phyloP scores from a whole-genome alignment of 495 filamentous ascomycete species.

The Xylaria curta region DNA sequence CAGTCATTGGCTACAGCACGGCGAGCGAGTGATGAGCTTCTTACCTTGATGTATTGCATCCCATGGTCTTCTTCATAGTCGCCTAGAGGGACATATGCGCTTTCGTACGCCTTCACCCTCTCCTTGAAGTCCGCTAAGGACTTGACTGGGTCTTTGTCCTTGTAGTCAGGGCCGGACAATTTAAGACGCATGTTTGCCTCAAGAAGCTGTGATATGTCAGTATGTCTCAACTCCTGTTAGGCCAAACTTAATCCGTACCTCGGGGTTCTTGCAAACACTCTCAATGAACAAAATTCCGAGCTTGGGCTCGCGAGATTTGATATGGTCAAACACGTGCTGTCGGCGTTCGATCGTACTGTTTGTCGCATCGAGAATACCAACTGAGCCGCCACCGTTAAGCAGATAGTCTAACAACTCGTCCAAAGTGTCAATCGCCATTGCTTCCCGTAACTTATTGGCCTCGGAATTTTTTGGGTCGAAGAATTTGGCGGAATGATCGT shows the following conservation, averaged over 20 bases:
- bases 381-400: conserved; percentile 77
- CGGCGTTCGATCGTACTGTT: conserved; percentile 91
- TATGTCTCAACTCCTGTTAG: neutral
- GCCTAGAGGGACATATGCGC: conserved; percentile 88
- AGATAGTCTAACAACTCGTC: conserved; percentile 92
- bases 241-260: conserved; percentile 47
- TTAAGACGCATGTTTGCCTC: conserved; percentile 98
- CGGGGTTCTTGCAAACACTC: conserved; percentile 84
- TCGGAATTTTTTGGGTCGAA: conserved; percentile 90
- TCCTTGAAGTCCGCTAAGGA: conserved; percentile 91
- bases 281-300: conserved; percentile 93
- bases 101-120: conserved; percentile 90
- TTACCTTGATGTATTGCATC: conserved; percentile 85
- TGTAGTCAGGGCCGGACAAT: conserved; percentile 96
- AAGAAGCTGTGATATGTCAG: conserved; percentile 59
- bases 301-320: conserved; percentile 82
- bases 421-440: conserved; percentile 88
- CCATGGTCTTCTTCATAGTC: conserved; percentile 87
- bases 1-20: neutral
- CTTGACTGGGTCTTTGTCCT: conserved; percentile 82
- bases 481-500: conserved; percentile 87
- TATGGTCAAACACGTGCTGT: conserved; percentile 80
- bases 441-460: conserved; percentile 84
- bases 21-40: neutral
- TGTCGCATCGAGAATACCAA: conserved; percentile 98